A percentile compares a stretch with the other conserved stretches of the same genome.
phyloP scores from a whole-genome alignment of 2,329 filamentous ascomycete species.

The Xylariaceae sp. region DNA sequence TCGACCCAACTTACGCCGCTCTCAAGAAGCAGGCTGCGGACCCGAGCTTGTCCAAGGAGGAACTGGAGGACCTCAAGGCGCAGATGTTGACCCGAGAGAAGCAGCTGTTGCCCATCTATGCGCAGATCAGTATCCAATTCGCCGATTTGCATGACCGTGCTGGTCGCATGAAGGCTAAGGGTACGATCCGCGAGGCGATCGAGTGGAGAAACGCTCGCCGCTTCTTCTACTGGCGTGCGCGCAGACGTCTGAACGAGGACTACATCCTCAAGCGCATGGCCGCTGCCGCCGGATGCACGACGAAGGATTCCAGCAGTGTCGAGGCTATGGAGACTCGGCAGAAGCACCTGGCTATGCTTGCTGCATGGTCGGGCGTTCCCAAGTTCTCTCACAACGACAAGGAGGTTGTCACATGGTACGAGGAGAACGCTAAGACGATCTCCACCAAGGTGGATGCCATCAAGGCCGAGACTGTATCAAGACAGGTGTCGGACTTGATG shows the following conservation, averaged over 20 bases:
- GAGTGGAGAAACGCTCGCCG: slow-evolving; percentile 85
- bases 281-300: slow-evolving; percentile 35
- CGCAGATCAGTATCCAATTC: slow-evolving; percentile 93
- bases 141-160: slow-evolving; percentile 95
- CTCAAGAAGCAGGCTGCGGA: slow-evolving; percentile 74
- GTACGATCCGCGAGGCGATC: slow-evolving; percentile 77
- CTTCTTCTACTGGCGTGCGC: slow-evolving; percentile 99
- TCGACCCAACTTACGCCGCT: slow-evolving; percentile 76
- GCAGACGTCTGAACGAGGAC: slow-evolving; percentile 94
- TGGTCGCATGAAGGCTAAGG: slow-evolving; percentile 97
- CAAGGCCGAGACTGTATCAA: slow-evolving; percentile 63
- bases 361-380: slow-evolving; percentile 74
- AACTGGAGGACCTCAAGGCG: slow-evolving; percentile 72
- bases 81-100: slow-evolving; percentile 84
- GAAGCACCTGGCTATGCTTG: slow-evolving; percentile 67
- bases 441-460: slow-evolving; percentile 78
- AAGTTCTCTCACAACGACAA: slow-evolving; percentile 76
- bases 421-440: slow-evolving; percentile 82
- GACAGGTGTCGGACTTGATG: slow-evolving; percentile 43
- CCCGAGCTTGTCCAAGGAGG: slow-evolving; percentile 63
- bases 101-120: slow-evolving; percentile 84
- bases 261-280: slow-evolving; percentile 89
- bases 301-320: slow-evolving; percentile 25
- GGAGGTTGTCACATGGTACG: slow-evolving; percentile 89
- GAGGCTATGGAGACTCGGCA: slow-evolving; percentile 50